Conservation (phyloP, 305 asterid species). For the Rubia balearica region DNA sequence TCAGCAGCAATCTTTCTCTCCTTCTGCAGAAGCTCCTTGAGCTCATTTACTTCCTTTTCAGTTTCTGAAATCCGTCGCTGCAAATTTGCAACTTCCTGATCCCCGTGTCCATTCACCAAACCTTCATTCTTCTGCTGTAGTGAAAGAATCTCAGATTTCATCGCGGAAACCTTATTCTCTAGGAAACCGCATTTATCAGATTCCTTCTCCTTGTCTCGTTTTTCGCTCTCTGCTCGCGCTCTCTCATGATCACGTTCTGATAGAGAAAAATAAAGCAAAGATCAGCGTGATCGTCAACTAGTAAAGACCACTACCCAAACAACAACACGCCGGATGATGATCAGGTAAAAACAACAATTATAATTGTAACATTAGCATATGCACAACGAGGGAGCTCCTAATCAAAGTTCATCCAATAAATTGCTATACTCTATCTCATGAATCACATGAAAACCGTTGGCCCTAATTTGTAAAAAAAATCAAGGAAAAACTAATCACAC, state of each 20-base stretch:
- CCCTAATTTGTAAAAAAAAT: neutral
- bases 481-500: neutral
- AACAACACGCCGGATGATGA: neutral
- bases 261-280: neutral
- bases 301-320: neutral
- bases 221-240: conserved; percentile 36
- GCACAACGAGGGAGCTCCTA: neutral
- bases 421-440: neutral
- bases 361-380: neutral
- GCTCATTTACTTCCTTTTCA: conserved; percentile 44
- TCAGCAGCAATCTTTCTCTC: conserved; percentile 42
- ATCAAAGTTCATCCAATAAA: too few relatives aligned
- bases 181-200: conserved; percentile 39
- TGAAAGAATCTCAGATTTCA: conserved; percentile 49
- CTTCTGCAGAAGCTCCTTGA: conserved; percentile 51
- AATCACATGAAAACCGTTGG: neutral
- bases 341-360: neutral
- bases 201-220: conserved; percentile 53
- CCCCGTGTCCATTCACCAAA: conserved; percentile 29
- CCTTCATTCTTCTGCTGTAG: conserved; percentile 37
- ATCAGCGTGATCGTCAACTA: neutral
- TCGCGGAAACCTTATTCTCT: conserved; percentile 57
- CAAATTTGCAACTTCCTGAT: conserved; percentile 31
- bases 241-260: conserved; percentile 51
- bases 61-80: conserved; percentile 33